Percentiles rank a stretch among this genome's conserved stretches.
Evolutionary conservation across 1,139 yeast genomes (phyloP).

Genomic region (Groenewaldozyma sp.): DNA sequence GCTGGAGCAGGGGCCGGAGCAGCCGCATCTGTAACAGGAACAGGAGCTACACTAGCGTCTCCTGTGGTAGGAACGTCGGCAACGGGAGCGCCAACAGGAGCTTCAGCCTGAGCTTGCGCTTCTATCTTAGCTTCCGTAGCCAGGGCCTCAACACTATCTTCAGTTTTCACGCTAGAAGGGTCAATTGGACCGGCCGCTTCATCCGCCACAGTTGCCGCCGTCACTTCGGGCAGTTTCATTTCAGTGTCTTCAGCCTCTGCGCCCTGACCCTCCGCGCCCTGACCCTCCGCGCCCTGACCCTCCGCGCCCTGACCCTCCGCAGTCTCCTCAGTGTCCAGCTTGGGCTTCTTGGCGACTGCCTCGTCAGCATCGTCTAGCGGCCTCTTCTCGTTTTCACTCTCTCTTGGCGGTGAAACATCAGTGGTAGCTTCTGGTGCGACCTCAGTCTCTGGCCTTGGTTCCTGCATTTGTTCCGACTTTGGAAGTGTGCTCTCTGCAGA

Average conservation of each 20-base stretch:
- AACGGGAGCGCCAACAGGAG: not conserved
- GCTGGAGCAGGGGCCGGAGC: conserved; percentile 4
- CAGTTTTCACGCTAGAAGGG: too few species aligned
- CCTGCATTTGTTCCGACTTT: not conserved
- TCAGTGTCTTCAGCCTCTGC: conserved; percentile 6
- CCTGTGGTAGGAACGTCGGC: not conserved
- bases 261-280: too few species aligned
- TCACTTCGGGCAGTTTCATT: not conserved
- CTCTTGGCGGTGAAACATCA: not conserved
- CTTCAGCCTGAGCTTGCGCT: conserved; percentile 6
- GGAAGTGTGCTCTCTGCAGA: not conserved
- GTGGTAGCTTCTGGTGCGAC: not conserved
- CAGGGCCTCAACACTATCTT: too few species aligned
- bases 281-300: too few species aligned
- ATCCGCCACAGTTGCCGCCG: not conserved
- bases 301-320: too few species aligned
- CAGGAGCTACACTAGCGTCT: not conserved
- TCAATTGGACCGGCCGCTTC: not conserved
- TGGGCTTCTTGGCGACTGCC: conserved; percentile 6
- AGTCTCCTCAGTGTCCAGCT: conserved; percentile 8
- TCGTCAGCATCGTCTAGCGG: conserved; percentile 4
- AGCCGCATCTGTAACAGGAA: conserved; percentile 1
- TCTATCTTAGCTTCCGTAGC: conserved; percentile 6
- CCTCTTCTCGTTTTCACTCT: not conserved
- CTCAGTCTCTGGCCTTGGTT: not conserved